A percentile compares a stretch with the other conserved stretches of the same genome.
Evolutionary conservation across 106 monocot genomes (phyloP).

Genomic region (Gastrodia elata): DNA sequence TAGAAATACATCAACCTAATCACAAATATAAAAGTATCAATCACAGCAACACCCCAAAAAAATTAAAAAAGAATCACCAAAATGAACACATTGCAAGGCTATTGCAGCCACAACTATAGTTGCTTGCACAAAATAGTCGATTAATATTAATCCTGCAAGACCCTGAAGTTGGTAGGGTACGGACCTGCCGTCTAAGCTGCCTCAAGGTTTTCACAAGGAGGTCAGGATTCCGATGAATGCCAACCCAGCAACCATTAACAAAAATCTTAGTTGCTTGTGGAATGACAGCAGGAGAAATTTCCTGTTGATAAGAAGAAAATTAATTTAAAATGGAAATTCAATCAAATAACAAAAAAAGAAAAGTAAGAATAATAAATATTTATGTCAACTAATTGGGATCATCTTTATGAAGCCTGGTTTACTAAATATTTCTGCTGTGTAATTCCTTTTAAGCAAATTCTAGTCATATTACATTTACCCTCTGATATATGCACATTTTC

Average conservation of each 20-base stretch:
- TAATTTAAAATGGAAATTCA: not conserved
- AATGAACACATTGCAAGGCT: not conserved
- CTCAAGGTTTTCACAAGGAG: slow-evolving; percentile 90
- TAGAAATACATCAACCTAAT: not conserved
- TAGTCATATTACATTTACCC: not conserved
- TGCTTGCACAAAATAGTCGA: not conserved
- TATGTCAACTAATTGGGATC: not conserved
- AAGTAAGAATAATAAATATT: not conserved
- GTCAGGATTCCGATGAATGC: slow-evolving; percentile 94
- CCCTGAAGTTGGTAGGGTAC: not conserved
- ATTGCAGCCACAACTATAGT: not conserved
- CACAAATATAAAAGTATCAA: not conserved
- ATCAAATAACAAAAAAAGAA: not conserved
- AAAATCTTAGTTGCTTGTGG: slow-evolving; percentile 97
- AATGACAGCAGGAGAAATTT: slow-evolving; percentile 98
- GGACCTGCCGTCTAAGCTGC: slow-evolving; percentile 85
- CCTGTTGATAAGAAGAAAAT: slow-evolving; percentile 28
- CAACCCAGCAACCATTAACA: slow-evolving; percentile 97
- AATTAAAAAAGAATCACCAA: not conserved
- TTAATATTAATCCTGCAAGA: not conserved
- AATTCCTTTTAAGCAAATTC: not conserved
- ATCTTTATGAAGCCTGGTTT: not conserved
- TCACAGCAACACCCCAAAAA: not conserved
- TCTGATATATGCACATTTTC: not conserved
- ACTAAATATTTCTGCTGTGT: not conserved